Percentiles rank a stretch among this genome's conserved stretches.
phyloP scores from a whole-genome alignment of 257 asterid species.

The Solanum verrucosum region DNA sequence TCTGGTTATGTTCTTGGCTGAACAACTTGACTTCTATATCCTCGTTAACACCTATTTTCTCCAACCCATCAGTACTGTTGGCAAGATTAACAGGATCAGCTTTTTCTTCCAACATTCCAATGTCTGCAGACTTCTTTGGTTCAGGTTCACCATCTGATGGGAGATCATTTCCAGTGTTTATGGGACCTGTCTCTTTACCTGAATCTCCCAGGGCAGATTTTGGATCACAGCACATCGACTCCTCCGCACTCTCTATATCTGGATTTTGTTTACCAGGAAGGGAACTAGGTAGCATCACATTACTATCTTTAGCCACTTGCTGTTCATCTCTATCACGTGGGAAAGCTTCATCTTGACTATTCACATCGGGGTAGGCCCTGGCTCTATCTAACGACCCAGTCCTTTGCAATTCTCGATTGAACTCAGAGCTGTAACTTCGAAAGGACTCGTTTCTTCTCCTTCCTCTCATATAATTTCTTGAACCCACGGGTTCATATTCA shows the following conservation, averaged over 20 bases:
- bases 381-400: slow-evolving; percentile 48
- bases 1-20: slow-evolving; percentile 19
- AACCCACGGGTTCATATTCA: slow-evolving; percentile 38
- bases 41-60: slow-evolving; percentile 20
- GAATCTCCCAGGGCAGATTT: slow-evolving; percentile 22
- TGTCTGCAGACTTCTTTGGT: slow-evolving; percentile 25
- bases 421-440: slow-evolving; percentile 42
- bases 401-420: slow-evolving; percentile 43
- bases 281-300: slow-evolving; percentile 21
- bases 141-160: slow-evolving; percentile 27
- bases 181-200: slow-evolving; percentile 31
- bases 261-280: slow-evolving; percentile 28
- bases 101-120: slow-evolving; percentile 16
- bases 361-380: slow-evolving; percentile 28
- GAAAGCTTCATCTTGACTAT: slow-evolving; percentile 30
- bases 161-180: slow-evolving; percentile 16
- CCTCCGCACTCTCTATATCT: neutral
- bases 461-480: slow-evolving; percentile 41
- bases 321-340: slow-evolving; percentile 29
- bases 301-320: slow-evolving; percentile 29
- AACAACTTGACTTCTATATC: slow-evolving; percentile 11
- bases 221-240: slow-evolving; percentile 11
- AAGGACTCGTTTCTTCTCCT: slow-evolving; percentile 59
- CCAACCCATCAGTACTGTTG: slow-evolving; percentile 16
- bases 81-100: slow-evolving; percentile 21